phyloP scores from a whole-genome alignment of 2,329 filamentous ascomycete genomes.

The Exophiala mesophila region DNA sequence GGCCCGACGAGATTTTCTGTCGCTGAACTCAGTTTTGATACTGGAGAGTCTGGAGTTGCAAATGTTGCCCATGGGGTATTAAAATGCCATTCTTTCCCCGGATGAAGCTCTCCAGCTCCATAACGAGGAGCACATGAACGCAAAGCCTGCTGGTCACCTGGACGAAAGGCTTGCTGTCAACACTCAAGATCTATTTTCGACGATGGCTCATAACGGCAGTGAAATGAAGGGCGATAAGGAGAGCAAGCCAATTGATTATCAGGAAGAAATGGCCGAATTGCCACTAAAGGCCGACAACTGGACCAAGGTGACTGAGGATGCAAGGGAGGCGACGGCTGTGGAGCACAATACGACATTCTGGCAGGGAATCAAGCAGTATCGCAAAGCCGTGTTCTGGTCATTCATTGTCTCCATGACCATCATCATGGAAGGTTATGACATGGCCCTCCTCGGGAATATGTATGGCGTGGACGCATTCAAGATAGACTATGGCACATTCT shows the following conservation, averaged over 20 bases:
- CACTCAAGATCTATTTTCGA: no score
- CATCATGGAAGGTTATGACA: conserved; percentile 85
- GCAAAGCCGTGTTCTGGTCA: conserved; percentile 79
- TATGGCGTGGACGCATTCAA: conserved; percentile 48
- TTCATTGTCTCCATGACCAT: conserved; percentile 81
- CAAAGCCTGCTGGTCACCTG: conserved; percentile 2
- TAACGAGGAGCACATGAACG: not conserved
- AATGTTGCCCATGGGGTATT: no score
- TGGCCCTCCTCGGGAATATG: conserved; percentile 76
- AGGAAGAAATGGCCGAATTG: not conserved
- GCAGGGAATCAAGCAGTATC: conserved; percentile 75
- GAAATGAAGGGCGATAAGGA: no score
- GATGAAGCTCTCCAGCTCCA: no score
- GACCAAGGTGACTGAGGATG: conserved; percentile 1
- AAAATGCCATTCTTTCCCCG: no score
- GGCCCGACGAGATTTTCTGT: not conserved
- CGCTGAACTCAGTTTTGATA: not conserved
- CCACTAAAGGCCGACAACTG: not conserved
- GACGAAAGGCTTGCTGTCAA: no score
- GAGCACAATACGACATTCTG: conserved; percentile 30
- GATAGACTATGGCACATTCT: conserved; percentile 36
- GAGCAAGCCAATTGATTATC: no score
- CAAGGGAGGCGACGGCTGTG: conserved; percentile 1
- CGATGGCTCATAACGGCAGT: no score
- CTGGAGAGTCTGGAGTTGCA: no score